Evolutionary conservation across 371 early-diverging fungal species (phyloP).

Genomic region (Apophysomyces sp.): DNA sequence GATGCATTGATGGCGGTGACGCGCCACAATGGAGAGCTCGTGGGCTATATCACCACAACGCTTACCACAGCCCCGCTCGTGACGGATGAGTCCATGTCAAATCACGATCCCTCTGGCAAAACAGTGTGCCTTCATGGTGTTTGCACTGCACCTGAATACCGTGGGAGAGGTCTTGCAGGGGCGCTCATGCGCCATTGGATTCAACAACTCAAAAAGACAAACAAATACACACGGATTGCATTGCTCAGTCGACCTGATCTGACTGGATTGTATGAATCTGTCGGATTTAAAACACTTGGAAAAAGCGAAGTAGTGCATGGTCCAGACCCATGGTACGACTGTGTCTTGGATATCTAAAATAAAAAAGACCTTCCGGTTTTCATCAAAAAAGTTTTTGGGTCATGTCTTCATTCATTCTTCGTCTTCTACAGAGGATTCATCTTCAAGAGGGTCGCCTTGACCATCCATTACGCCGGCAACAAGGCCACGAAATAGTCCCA

Average conservation of each 20-base stretch:
- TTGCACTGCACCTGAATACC: constrained; percentile 50
- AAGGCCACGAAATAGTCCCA: constrained; percentile 33
- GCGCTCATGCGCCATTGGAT: constrained; percentile 51
- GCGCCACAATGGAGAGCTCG: constrained; percentile 23
- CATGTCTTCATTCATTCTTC: constrained; percentile 2
- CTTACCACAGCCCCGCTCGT: constrained; percentile 41
- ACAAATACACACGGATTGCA: constrained; percentile 49
- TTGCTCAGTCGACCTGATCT: constrained; percentile 58
- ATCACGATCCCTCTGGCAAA: constrained; percentile 59
- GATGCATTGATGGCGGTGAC: constrained; percentile 63
- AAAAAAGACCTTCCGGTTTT: too few species aligned
- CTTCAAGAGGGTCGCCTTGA: background rate
- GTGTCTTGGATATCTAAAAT: constrained; percentile 34
- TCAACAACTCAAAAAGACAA: constrained; percentile 26
- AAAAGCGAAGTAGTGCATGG: constrained; percentile 65
- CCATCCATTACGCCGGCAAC: constrained; percentile 20
- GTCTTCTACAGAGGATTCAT: background rate
- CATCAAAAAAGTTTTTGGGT: too few species aligned
- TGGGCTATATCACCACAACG: constrained; percentile 66
- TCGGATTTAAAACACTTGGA: constrained; percentile 60
- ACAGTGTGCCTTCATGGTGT: constrained; percentile 74
- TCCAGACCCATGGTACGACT: constrained; percentile 60
- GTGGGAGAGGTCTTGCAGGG: constrained; percentile 60
- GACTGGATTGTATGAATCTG: constrained; percentile 57
- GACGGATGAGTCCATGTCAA: constrained; percentile 66